A percentile compares a stretch with the other conserved stretches of the same genome.
These are phyloP conservation scores for Collybia nuda DNA, from an alignment of 768 basidiomycete genomes.

Conservation along the genomic window DNA sequence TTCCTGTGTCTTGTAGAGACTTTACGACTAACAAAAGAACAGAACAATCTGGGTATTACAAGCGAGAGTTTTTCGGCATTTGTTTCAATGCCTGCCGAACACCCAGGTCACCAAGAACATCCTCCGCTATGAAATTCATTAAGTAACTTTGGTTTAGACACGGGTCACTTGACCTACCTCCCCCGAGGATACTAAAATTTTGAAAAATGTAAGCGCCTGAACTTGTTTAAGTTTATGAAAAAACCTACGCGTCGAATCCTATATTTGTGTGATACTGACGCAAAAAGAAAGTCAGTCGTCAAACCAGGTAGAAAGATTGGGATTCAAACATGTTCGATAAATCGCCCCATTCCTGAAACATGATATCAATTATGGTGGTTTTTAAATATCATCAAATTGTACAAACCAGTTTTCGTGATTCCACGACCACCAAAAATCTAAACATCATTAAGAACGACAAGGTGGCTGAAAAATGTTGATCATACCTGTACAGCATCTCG, in stretches of 20 bases:
- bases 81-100: conserved; percentile 56
- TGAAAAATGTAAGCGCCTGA: not conserved
- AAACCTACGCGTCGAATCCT: conserved; percentile 22
- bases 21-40: no score
- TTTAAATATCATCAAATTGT: no score
- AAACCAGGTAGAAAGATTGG: no score
- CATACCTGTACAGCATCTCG: conserved; percentile 60
- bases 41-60: conserved; percentile 25
- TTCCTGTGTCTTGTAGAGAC: no score
- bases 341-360: no score
- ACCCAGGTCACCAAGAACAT: conserved; percentile 58
- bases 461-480: no score
- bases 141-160: not conserved
- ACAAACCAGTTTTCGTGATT: conserved; percentile 74
- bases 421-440: conserved; percentile 84
- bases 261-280: conserved; percentile 23
- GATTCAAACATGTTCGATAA: no score
- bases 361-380: no score
- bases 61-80: conserved; percentile 51
- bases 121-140: conserved; percentile 39
- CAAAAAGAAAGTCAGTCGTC: no score
- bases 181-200: conserved; percentile 19
- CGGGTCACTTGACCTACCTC: conserved; percentile 14
- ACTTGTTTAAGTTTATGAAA: not conserved
- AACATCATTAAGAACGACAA: not conserved